These are phyloP conservation scores for Trypanosoma scelopori DNA, from an alignment of 208 protist genomes.

Conservation along the genomic window DNA sequence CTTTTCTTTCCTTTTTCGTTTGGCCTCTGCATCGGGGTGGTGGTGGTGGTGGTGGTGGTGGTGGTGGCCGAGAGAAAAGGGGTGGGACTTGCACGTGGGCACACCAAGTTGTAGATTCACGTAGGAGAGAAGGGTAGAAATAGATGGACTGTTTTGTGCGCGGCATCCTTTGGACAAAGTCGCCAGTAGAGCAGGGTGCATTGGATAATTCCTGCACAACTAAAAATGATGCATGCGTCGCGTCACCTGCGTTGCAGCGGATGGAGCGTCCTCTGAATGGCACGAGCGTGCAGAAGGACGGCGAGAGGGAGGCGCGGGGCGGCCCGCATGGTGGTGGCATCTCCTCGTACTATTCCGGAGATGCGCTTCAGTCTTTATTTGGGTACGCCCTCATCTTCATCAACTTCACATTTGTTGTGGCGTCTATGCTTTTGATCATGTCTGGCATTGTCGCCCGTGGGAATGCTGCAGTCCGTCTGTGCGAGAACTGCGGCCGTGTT, in stretches of 20 bases:
- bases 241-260: neutral
- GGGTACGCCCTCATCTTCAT: slow-evolving; percentile 36
- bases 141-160: slow-evolving; percentile 25
- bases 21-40: too few relatives aligned
- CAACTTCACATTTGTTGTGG: slow-evolving; percentile 41
- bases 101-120: too few relatives aligned
- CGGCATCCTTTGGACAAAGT: slow-evolving; percentile 8
- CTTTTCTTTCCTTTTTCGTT: too few relatives aligned
- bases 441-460: slow-evolving; percentile 27
- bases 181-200: neutral
- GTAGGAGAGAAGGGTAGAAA: neutral
- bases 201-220: too few relatives aligned
- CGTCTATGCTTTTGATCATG: slow-evolving; percentile 35
- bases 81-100: neutral
- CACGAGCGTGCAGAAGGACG: neutral
- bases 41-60: neutral
- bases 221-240: neutral
- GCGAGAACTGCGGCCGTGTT: slow-evolving; percentile 16
- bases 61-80: neutral
- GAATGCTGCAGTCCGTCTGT: slow-evolving; percentile 29
- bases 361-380: slow-evolving; percentile 20
- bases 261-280: neutral
- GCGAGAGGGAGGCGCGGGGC: neutral
- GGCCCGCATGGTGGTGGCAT: too few relatives aligned
- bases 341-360: slow-evolving; percentile 1